These are phyloP conservation scores for Phytophthora brassicae DNA, from an alignment of 352 stramenopile genomes.

Conservation along the genomic window DNA sequence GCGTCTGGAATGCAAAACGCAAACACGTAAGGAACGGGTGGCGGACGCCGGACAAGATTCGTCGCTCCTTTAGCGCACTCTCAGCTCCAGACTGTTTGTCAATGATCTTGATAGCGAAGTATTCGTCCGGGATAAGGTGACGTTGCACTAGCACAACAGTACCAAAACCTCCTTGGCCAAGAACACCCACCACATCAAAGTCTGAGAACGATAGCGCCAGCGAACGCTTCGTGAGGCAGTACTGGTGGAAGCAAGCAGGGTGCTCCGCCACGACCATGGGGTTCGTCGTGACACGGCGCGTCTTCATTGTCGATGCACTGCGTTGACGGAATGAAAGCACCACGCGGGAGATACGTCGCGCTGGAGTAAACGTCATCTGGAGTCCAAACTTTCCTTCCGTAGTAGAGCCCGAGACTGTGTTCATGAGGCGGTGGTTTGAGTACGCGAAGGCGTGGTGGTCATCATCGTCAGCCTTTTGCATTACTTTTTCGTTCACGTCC, in stretches of 20 bases:
- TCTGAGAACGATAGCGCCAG: conserved; percentile 82
- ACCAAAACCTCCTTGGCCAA: conserved; percentile 77
- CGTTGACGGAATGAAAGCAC: conserved; percentile 84
- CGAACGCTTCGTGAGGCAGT: conserved; percentile 79
- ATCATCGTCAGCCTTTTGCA: conserved; percentile 67
- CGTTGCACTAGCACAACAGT: conserved; percentile 83
- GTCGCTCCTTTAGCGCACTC: conserved; percentile 71
- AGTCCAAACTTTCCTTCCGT: conserved; percentile 75
- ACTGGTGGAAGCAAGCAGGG: conserved; percentile 80
- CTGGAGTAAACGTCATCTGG: conserved; percentile 83
- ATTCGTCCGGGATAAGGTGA: conserved; percentile 73
- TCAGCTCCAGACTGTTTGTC: conserved; percentile 82
- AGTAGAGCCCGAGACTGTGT: conserved; percentile 77
- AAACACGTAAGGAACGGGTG: conserved; percentile 82
- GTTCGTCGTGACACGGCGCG: conserved; percentile 65
- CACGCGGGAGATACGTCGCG: conserved; percentile 78
- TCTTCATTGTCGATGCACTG: conserved; percentile 37
- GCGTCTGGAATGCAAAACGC: conserved; percentile 86
- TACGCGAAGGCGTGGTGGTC: conserved; percentile 73
- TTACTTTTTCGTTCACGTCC: conserved; percentile 48
- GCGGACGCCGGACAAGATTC: conserved; percentile 73
- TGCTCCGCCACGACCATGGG: conserved; percentile 80
- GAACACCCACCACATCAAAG: conserved; percentile 84
- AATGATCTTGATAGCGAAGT: conserved; percentile 89
- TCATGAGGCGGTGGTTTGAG: conserved; percentile 58